Evolutionary conservation across 331 rosid genomes (phyloP).

Genomic region (Dryas integrifolia): DNA sequence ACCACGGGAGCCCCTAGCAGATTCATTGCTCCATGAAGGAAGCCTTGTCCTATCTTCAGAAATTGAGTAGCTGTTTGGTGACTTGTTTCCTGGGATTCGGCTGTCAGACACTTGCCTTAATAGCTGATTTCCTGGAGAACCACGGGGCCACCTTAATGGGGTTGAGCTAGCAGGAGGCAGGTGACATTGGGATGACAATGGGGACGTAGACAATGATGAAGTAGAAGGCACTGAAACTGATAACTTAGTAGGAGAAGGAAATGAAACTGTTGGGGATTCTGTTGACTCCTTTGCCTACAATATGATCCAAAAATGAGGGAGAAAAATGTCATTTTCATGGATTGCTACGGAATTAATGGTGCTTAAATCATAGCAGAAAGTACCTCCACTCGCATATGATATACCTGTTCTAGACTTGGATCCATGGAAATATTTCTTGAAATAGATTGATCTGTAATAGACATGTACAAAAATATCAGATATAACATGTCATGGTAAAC

Average conservation of each 20-base stretch:
- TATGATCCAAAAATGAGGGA: slow-evolving; percentile 14
- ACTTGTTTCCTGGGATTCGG: slow-evolving; percentile 54
- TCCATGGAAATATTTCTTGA: slow-evolving; percentile 64
- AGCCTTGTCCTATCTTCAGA: slow-evolving; percentile 63
- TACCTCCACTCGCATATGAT: slow-evolving; percentile 18
- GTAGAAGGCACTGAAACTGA: slow-evolving; percentile 62
- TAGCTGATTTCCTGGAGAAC: slow-evolving; percentile 59
- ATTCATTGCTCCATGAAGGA: slow-evolving; percentile 70
- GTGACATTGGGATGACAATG: slow-evolving; percentile 59
- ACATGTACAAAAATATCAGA: slow-evolving; percentile 32
- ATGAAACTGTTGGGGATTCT: slow-evolving; percentile 53
- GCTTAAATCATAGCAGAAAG: slow-evolving; percentile 3
- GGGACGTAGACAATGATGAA: slow-evolving; percentile 60
- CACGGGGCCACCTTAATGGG: slow-evolving; percentile 46
- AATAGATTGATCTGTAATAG: slow-evolving; percentile 62
- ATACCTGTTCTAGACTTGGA: slow-evolving; percentile 68
- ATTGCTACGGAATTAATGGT: not conserved
- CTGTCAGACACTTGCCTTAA: slow-evolving; percentile 59
- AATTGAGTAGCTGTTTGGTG: slow-evolving; percentile 51
- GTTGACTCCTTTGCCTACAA: slow-evolving; percentile 60
- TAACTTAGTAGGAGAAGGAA: slow-evolving; percentile 59
- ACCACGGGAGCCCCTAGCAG: slow-evolving; percentile 49
- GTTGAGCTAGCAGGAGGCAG: slow-evolving; percentile 61
- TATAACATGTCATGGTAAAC: slow-evolving; percentile 7
- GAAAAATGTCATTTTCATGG: not conserved